Base-by-base conservation (phyloP, 305 asterid species). In the Fraxinus nigra region DNA sequence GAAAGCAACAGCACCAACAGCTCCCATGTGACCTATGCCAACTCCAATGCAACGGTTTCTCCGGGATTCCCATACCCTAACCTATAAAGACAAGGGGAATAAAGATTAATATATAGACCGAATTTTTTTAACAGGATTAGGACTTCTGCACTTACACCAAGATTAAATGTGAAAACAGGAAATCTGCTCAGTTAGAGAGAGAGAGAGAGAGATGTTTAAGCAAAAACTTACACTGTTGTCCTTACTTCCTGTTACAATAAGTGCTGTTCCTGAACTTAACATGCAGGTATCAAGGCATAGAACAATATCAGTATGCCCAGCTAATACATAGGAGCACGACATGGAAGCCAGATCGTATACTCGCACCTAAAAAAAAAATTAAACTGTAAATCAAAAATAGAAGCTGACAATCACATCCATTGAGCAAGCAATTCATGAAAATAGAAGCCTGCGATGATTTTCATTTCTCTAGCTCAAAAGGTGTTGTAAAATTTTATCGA, bases 251-350 rank as follows among this genome's bases (percentile, higher is more conserved):
- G 99, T 93, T n/a, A 88, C 94, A 87, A 96, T 78, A 70, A 92
- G 93, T 33, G 93, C 61, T 86, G 86, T 93, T 85, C 95, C 95
- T 82, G 98, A 87, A 84, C 87, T 86, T 83, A 91, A 81, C 46
- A 85, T 89, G 79, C 95, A 92, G 43, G 98, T 92, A 83, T 96
- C 98, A 84, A 96, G 92, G 90, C 97, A 94, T 78, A 95, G 85
- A 84, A 96, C 93, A 75, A 92, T 87, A 87, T 94, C 97, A 7
- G 92, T 90, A 81, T 96, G 99, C 74, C 99, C 99, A 75, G 94
- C 88, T 88, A 96, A 87, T 75, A 94, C 97, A 83, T 93, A 96
- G 82, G 98, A 87, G 81, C 99, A 96, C 74, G 99, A 96, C 99
- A 94, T 93, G 28, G 98, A 89, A 81, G 93, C 90, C 88, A 96